Evolutionary conservation across 2,329 filamentous ascomycete species (phyloP).

Genomic region (Apiospora pterosperma): DNA sequence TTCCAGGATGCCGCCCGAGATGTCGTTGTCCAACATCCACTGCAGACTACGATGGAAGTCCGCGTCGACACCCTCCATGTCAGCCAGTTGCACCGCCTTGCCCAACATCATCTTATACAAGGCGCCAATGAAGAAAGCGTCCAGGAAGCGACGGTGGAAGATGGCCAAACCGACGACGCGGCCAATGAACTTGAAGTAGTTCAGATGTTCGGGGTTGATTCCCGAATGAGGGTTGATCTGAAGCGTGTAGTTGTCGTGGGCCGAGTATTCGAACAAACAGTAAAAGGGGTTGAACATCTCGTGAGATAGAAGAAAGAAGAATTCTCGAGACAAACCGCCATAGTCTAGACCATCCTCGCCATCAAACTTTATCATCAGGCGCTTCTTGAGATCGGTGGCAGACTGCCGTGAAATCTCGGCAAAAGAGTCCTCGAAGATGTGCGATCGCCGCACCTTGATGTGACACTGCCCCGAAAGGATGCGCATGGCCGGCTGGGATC

Average conservation of each 20-base stretch:
- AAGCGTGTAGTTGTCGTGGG: constrained; percentile 99
- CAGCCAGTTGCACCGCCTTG: constrained; percentile 85
- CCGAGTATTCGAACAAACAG: constrained; percentile 98
- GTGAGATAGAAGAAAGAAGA: constrained; percentile 98
- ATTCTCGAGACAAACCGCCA: constrained; percentile 94
- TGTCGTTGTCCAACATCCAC: constrained; percentile 98
- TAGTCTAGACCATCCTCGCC: constrained; percentile 98
- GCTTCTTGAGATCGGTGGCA: constrained; percentile 93
- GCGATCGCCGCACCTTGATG: constrained; percentile 92
- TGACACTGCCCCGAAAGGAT: constrained; percentile 97
- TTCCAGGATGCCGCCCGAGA: constrained; percentile 85
- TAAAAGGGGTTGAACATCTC: constrained; percentile 99
- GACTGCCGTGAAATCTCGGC: constrained; percentile 97
- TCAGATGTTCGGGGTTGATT: constrained; percentile 98
- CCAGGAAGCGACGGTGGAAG: constrained; percentile 95
- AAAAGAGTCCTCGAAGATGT: constrained; percentile 99
- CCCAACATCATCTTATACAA: constrained; percentile 99
- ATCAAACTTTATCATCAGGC: constrained; percentile 99
- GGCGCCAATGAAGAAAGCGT: constrained; percentile 98
- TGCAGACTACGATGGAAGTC: constrained; percentile 95
- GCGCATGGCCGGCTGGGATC: constrained; percentile 92
- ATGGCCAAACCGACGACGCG: constrained; percentile 95
- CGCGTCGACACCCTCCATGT: constrained; percentile 99
- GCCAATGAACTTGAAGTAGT: constrained; percentile 99
- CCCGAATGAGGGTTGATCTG: constrained; percentile 99